Evolutionary conservation across 345 rosid species (phyloP), one percentile per base, ranked within the genome.

Genomic region (Lepidium aucheri): DNA sequence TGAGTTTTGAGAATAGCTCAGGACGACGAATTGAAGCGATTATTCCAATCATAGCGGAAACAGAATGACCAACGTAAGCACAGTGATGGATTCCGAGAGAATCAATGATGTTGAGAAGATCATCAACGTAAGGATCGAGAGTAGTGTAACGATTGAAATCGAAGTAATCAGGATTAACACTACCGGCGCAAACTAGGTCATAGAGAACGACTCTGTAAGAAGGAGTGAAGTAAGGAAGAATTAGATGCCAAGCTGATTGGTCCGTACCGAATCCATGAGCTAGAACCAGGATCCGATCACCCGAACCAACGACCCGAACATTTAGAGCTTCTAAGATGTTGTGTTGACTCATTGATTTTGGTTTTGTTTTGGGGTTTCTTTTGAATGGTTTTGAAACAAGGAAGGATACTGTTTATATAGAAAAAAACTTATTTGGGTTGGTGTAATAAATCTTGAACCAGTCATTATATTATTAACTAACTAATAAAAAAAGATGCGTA

Each of bases 181-280:
- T 90, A 2, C 94, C 92, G 17, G 98, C 94, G 45, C 95, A 90
- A 6, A 86, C 96, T 7, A 90, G 86, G 72, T 93, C 97, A 33
- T 78, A 88, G 45, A 93, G 86, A 36, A 90, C 74, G 28, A 93
- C 68, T 12, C 79, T 65, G 73, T 85, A 84, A 53, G 68, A 62
- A 2, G 63, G 80, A 0, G 81, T 64, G 67, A 93, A 81, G 49
- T 53, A 76, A 1, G 95, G 97, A 43, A 93, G 85, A 71, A 93
- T 83, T 18, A 83, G 80, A 39, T 88, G 89, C 97, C 98, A 93
- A 0, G 88, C 89, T 0, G 89, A 86, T 47, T 93, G 98, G 77
- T 93, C 97, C 0, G 96, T 86, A 20, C 98, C 97, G 69, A 86
- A 66, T 8, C 98, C 95, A 43, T 93, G 98, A 7, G 90, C 93